phyloP scores from a whole-genome alignment of 2,329 filamentous ascomycete genomes.

The Bretziella fagacearum region DNA sequence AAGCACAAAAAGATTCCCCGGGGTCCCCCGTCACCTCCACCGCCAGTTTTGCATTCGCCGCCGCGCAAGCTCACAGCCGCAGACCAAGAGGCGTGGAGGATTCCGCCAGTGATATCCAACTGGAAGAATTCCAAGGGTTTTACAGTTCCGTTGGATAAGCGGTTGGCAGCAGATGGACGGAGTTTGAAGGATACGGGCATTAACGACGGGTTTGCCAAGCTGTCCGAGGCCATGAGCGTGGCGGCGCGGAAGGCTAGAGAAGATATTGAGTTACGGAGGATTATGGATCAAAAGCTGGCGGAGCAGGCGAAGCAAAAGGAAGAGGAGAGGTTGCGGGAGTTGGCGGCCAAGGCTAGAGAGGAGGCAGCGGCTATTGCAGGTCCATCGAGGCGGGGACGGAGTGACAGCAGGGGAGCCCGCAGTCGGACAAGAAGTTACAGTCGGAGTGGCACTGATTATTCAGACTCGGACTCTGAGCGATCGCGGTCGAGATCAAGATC shows the following conservation, averaged over 20 bases:
- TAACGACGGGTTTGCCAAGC: constrained; percentile 96
- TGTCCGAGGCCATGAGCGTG: constrained; percentile 84
- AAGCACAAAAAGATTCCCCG: constrained; percentile 97
- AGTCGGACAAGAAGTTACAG: not conserved
- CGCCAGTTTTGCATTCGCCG: constrained; percentile 87
- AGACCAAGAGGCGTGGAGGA: constrained; percentile 94
- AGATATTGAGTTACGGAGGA: constrained; percentile 76
- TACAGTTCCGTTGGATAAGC: constrained; percentile 88
- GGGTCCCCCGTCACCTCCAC: constrained; percentile 79
- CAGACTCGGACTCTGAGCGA: not conserved
- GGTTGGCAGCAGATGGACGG: constrained; percentile 80
- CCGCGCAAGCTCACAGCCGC: constrained; percentile 89
- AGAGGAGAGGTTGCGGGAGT: constrained; percentile 71
- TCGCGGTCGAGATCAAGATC: constrained; percentile 3
- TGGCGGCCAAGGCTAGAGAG: constrained; percentile 84
- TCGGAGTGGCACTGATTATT: not conserved
- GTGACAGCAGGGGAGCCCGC: not conserved
- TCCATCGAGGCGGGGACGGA: not conserved
- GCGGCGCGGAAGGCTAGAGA: constrained; percentile 90
- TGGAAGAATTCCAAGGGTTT: constrained; percentile 99
- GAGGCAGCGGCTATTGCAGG: constrained; percentile 39
- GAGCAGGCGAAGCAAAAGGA: constrained; percentile 94
- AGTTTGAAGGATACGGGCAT: constrained; percentile 87
- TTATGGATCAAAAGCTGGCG: constrained; percentile 90
- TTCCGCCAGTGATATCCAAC: constrained; percentile 72